phyloP scores from a whole-genome alignment of 768 basidiomycete genomes.

The Pleurotus tuoliensis region DNA sequence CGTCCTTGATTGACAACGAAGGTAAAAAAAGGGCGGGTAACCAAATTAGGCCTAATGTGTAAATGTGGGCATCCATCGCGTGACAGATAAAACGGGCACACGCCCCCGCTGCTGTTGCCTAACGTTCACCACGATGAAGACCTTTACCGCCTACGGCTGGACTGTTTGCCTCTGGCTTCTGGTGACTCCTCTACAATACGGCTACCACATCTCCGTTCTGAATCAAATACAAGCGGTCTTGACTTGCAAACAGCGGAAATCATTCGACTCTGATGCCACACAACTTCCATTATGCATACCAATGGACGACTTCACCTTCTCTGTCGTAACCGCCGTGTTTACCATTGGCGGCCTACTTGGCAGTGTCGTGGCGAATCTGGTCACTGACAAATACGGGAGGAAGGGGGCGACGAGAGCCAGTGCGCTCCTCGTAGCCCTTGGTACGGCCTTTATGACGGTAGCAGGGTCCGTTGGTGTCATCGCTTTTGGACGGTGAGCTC shows the following conservation, averaged over 20 bases:
- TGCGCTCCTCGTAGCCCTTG: constrained; percentile 50
- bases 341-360: constrained; percentile 86
- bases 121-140: constrained; percentile 10
- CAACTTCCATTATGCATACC: constrained; percentile 69
- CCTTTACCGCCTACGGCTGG: constrained; percentile 63
- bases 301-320: constrained; percentile 75
- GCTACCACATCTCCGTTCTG: constrained; percentile 89
- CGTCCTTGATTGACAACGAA: no score
- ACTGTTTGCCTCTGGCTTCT: constrained; percentile 66
- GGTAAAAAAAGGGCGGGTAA: no score
- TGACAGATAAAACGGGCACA: no score
- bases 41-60: no score
- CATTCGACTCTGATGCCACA: constrained; percentile 19
- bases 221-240: constrained; percentile 83
- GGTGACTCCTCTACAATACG: constrained; percentile 67
- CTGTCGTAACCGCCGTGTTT: constrained; percentile 80
- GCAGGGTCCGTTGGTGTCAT: constrained; percentile 53
- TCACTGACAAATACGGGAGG: constrained; percentile 72
- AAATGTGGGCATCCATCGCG: no score
- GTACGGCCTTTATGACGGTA: constrained; percentile 65
- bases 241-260: constrained; percentile 50
- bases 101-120: no score
- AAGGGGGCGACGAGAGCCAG: constrained; percentile 62
- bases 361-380: constrained; percentile 59
- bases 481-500: constrained; percentile 58